Percentiles rank a stretch among this genome's conserved stretches.
These are phyloP conservation scores for Escallonia herrerae DNA, from an alignment of 129 eudicot genomes.

Conservation along the genomic window DNA sequence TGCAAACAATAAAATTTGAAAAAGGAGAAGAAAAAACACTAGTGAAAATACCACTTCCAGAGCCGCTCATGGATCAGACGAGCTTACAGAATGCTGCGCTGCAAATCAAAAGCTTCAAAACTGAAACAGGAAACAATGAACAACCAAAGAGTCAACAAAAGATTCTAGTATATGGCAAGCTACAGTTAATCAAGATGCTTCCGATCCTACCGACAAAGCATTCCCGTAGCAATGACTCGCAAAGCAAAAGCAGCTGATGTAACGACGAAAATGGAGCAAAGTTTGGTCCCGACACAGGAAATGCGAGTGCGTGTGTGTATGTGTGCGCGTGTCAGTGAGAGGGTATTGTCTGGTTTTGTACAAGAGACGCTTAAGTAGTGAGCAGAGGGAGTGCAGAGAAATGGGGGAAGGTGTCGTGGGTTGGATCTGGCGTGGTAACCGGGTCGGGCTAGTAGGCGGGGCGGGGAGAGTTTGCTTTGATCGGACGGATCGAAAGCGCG, in stretches of 20 bases:
- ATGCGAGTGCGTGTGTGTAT: not conserved
- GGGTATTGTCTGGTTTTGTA: not conserved
- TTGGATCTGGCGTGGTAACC: conserved; percentile 1
- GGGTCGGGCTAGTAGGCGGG: not conserved
- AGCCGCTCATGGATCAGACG: not conserved
- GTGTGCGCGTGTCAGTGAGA: not conserved
- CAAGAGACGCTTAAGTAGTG: not conserved
- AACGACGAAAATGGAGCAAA: not conserved
- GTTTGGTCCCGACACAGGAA: not conserved
- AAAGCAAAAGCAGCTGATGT: not conserved
- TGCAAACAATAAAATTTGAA: not conserved
- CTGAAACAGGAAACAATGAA: conserved; percentile 1
- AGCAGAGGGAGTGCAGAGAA: not conserved
- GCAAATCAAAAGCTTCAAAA: not conserved
- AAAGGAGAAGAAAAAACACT: not conserved
- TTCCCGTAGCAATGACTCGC: not conserved
- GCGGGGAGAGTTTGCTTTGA: not conserved
- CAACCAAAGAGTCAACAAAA: not conserved
- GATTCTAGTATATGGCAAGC: not conserved
- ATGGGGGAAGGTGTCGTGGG: not conserved
- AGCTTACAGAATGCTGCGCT: not conserved
- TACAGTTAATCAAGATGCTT: not conserved
- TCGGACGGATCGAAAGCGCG: conserved; percentile 1
- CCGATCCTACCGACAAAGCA: not conserved
- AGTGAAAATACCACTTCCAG: no score